A percentile compares a stretch with the other conserved stretches of the same genome.
Evolutionary conservation across 2,329 filamentous ascomycete genomes (phyloP).

Genomic region (Fusarium musae): DNA sequence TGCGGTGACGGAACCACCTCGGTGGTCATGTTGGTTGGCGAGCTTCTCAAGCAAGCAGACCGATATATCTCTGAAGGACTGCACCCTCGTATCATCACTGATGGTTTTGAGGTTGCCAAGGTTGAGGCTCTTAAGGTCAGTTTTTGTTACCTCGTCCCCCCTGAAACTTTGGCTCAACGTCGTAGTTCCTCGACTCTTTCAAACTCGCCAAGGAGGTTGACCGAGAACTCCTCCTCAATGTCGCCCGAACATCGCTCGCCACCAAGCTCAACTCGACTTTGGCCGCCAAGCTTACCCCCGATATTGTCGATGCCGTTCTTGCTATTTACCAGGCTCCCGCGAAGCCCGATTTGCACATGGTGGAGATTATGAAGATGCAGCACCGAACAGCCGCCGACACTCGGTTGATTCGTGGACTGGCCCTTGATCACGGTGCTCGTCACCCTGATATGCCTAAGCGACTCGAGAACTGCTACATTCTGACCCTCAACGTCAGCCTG

Average conservation of each 20-base stretch:
- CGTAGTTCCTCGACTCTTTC: constrained; percentile 90
- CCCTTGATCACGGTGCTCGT: constrained; percentile 92
- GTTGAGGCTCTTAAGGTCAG: constrained; percentile 85
- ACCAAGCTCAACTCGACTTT: constrained; percentile 94
- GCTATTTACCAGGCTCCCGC: constrained; percentile 89
- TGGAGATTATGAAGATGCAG: constrained; percentile 99
- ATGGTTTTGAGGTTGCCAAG: constrained; percentile 98
- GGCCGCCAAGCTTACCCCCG: constrained; percentile 90
- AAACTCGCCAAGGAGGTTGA: constrained; percentile 90
- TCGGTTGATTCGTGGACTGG: constrained; percentile 91
- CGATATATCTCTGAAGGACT: constrained; percentile 96
- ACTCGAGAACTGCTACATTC: constrained; percentile 93
- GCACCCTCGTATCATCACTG: constrained; percentile 95
- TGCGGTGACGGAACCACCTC: constrained; percentile 98
- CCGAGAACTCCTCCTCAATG: constrained; percentile 90
- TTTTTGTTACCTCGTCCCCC: neutral
- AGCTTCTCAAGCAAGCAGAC: constrained; percentile 97
- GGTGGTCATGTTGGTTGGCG: constrained; percentile 93
- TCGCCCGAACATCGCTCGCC: constrained; percentile 92
- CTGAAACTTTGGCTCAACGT: constrained; percentile 14
- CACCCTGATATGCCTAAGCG: constrained; percentile 99
- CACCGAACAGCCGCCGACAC: constrained; percentile 96
- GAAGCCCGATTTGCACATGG: constrained; percentile 98
- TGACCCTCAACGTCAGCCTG: constrained; percentile 94
- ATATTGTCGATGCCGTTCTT: constrained; percentile 95